These are phyloP conservation scores for Rhodotorula mucilaginosa DNA, from an alignment of 1,284 basidiomycete species.

Conservation along the genomic window DNA sequence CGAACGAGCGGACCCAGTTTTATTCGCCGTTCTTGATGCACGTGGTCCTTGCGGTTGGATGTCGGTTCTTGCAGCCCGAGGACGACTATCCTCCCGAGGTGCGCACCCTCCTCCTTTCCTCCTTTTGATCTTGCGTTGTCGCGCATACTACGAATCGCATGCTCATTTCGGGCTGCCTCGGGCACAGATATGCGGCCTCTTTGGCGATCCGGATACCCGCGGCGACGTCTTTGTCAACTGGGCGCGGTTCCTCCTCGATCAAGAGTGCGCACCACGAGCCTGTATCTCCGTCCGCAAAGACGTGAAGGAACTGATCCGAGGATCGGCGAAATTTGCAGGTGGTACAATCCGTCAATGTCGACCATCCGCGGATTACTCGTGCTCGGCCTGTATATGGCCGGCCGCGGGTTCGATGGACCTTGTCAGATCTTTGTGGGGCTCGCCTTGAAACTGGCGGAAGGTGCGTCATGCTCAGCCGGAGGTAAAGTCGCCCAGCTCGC, in stretches of 20 bases:
- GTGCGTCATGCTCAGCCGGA: not conserved
- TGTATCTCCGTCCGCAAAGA: not conserved
- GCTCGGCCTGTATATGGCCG: slow-evolving; percentile 28
- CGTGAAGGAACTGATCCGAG: not conserved
- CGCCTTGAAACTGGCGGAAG: slow-evolving; percentile 23
- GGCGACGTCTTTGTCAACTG: slow-evolving; percentile 34
- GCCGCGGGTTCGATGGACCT: slow-evolving; percentile 36
- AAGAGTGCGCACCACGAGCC: slow-evolving; percentile 6
- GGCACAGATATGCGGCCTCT: slow-evolving; percentile 25
- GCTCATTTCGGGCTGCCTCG: not conserved
- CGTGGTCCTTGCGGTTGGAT: slow-evolving; percentile 33
- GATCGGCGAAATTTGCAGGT: not conserved
- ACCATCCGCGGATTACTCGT: slow-evolving; percentile 33
- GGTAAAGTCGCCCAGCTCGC: no score
- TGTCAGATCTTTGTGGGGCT: slow-evolving; percentile 28
- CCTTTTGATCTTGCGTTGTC: no score
- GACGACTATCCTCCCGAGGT: slow-evolving; percentile 23
- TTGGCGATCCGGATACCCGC: slow-evolving; percentile 28
- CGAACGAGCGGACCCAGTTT: slow-evolving; percentile 33
- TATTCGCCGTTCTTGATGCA: slow-evolving; percentile 38
- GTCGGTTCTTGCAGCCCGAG: slow-evolving; percentile 33
- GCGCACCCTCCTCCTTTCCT: not conserved
- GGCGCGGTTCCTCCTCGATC: slow-evolving; percentile 31
- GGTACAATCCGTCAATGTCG: slow-evolving; percentile 17
- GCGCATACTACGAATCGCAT: not conserved